Percentiles rank a stretch among this genome's conserved stretches.
phyloP scores from a whole-genome alignment of 257 asterid species.

The Solanum pinnatisectum region DNA sequence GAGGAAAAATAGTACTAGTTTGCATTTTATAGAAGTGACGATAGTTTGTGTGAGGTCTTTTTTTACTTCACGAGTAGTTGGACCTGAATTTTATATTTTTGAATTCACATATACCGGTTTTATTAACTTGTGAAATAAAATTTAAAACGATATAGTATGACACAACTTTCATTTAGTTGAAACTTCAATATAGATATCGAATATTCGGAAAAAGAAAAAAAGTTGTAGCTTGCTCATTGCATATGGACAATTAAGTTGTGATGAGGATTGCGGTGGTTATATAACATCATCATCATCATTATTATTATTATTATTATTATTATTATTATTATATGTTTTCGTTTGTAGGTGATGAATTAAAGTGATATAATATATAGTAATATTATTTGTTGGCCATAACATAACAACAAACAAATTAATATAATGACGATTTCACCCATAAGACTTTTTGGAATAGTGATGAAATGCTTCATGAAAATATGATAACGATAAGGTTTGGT shows the following conservation, averaged over 20 bases:
- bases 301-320: too few relatives aligned
- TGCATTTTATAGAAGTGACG: not conserved
- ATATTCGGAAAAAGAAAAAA: rapidly evolving
- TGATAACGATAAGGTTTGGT: not conserved
- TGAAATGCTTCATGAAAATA: not conserved
- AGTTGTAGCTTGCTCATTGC: not conserved
- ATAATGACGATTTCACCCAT: not conserved
- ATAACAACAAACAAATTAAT: not conserved
- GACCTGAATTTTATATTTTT: not conserved
- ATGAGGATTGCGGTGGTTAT: not conserved
- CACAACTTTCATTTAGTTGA: rapidly evolving
- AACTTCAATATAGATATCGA: rapidly evolving
- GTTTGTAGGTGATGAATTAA: not conserved
- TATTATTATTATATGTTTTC: not conserved
- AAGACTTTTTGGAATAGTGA: not conserved
- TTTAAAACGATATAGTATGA: rapidly evolving
- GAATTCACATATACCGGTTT: rapidly evolving
- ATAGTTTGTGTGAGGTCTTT: not conserved
- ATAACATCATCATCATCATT: not conserved
- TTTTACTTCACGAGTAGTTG: not conserved
- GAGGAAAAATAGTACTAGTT: too few relatives aligned
- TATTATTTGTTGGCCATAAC: not conserved
- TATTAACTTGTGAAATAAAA: not conserved
- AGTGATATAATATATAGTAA: not conserved
- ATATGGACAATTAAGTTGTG: not conserved